These are phyloP conservation scores for Boletellus ananas DNA, from an alignment of 768 basidiomycete species.

Conservation along the genomic window DNA sequence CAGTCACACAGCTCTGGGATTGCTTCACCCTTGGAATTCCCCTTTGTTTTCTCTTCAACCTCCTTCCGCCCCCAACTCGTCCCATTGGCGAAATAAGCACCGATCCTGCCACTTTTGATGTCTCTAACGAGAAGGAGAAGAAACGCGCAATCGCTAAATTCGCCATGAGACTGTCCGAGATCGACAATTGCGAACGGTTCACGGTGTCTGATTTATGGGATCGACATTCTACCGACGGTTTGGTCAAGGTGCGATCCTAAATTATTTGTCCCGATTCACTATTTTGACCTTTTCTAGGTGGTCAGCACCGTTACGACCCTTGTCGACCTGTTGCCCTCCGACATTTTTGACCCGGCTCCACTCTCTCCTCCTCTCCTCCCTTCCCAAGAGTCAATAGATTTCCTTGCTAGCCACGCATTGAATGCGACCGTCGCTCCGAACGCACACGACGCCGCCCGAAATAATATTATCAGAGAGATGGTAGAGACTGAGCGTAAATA, in stretches of 20 bases:
- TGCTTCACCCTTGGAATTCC: slow-evolving; percentile 90
- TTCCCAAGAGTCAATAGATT: slow-evolving; percentile 59
- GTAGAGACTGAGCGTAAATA: slow-evolving; percentile 95
- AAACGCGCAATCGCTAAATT: slow-evolving; percentile 91
- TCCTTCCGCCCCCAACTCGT: slow-evolving; percentile 52
- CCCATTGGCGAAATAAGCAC: slow-evolving; percentile 58
- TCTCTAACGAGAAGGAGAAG: slow-evolving; percentile 76
- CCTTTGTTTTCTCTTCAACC: slow-evolving; percentile 95
- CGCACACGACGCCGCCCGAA: slow-evolving; percentile 63
- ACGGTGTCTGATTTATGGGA: slow-evolving; percentile 90
- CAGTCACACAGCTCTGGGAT: slow-evolving; percentile 93
- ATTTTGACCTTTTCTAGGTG: slow-evolving; percentile 48
- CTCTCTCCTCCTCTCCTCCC: slow-evolving; percentile 54
- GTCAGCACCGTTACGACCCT: slow-evolving; percentile 85
- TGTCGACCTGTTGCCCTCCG: slow-evolving; percentile 68
- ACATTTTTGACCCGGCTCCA: slow-evolving; percentile 61
- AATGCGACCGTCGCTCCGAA: slow-evolving; percentile 41
- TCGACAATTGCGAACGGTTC: slow-evolving; percentile 75
- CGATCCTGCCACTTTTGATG: slow-evolving; percentile 59
- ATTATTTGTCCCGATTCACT: neutral
- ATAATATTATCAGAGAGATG: slow-evolving; percentile 82
- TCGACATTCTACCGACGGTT: slow-evolving; percentile 85
- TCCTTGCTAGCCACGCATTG: slow-evolving; percentile 44
- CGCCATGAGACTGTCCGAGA: slow-evolving; percentile 78
- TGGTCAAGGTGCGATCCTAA: slow-evolving; percentile 75